These are phyloP conservation scores for Exophiala oligosperma DNA, from an alignment of 2,329 filamentous ascomycete species.

Conservation along the genomic window DNA sequence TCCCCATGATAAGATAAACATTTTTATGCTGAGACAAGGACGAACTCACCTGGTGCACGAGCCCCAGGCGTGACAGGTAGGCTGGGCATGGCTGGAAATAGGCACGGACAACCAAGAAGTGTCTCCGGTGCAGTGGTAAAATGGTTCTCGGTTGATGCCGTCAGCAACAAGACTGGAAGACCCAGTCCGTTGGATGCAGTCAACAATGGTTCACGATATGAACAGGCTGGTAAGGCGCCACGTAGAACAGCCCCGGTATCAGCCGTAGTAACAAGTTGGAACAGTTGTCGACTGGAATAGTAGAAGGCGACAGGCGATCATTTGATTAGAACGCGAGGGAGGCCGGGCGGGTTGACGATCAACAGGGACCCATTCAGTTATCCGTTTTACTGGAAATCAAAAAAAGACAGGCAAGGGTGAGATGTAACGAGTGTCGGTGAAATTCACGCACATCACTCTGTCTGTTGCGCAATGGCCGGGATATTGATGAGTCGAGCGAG, in stretches of 20 bases:
- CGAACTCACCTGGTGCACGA: slow-evolving; percentile 17
- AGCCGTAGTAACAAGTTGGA: not conserved
- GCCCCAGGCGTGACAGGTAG: slow-evolving; percentile 5
- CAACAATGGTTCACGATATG: not conserved
- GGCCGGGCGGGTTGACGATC: not conserved
- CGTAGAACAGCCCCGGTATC: not conserved
- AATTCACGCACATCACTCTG: not conserved
- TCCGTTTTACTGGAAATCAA: not conserved
- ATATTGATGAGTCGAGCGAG: not conserved
- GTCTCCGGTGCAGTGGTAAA: not conserved
- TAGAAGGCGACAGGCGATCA: not conserved
- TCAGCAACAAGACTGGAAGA: not conserved
- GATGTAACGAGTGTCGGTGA: not conserved
- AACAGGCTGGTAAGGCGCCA: not conserved
- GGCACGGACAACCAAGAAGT: slow-evolving; percentile 1
- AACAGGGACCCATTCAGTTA: not conserved
- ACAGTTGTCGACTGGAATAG: not conserved
- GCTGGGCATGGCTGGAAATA: slow-evolving; percentile 16
- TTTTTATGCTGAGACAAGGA: slow-evolving; percentile 16
- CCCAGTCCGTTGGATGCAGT: not conserved
- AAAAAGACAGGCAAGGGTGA: not conserved
- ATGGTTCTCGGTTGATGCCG: not conserved
- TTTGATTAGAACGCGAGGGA: not conserved
- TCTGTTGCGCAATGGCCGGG: not conserved
- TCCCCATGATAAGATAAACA: slow-evolving; percentile 11